Evolutionary conservation across 768 basidiomycete species (phyloP).

Genomic region (Coprinopsis strossmayeri): DNA sequence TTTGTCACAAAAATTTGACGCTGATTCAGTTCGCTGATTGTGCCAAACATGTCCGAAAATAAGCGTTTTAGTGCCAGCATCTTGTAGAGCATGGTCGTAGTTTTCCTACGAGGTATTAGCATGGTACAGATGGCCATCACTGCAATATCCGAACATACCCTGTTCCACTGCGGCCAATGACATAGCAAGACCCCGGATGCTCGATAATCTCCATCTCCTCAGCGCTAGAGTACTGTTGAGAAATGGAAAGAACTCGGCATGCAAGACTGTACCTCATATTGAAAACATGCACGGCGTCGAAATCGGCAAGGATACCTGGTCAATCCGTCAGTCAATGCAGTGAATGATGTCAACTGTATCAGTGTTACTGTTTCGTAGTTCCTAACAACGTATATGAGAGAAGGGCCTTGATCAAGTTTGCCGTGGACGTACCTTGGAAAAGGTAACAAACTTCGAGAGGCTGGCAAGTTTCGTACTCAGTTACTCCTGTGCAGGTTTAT

Average conservation of each 20-base stretch:
- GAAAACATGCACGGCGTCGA: slow-evolving; percentile 39
- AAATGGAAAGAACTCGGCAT: background rate
- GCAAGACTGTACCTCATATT: slow-evolving; percentile 27
- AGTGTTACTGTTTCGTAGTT: slow-evolving; percentile 14
- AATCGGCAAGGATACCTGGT: slow-evolving; percentile 43
- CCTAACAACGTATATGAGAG: slow-evolving; percentile 13
- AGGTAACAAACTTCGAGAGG: slow-evolving; percentile 38
- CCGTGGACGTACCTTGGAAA: slow-evolving; percentile 26
- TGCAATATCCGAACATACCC: slow-evolving; percentile 54
- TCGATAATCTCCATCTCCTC: slow-evolving; percentile 50
- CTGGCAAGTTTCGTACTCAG: slow-evolving; percentile 8
- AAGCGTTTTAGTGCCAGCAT: slow-evolving; percentile 59
- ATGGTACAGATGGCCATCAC: background rate
- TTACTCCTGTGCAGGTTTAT: background rate
- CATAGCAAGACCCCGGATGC: slow-evolving; percentile 51
- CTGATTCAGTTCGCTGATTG: slow-evolving; percentile 29
- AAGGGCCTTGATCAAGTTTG: no score
- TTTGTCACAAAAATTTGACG: slow-evolving; percentile 68
- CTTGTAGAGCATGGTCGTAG: slow-evolving; percentile 67
- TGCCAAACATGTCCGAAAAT: slow-evolving; percentile 26
- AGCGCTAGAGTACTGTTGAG: slow-evolving; percentile 17
- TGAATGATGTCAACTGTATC: background rate
- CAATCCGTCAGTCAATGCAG: background rate
- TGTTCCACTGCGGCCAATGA: slow-evolving; percentile 65
- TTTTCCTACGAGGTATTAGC: slow-evolving; percentile 43